Evolutionary conservation across 176 grass and related monocot species (phyloP).

Genomic region (Avena sativa): DNA sequence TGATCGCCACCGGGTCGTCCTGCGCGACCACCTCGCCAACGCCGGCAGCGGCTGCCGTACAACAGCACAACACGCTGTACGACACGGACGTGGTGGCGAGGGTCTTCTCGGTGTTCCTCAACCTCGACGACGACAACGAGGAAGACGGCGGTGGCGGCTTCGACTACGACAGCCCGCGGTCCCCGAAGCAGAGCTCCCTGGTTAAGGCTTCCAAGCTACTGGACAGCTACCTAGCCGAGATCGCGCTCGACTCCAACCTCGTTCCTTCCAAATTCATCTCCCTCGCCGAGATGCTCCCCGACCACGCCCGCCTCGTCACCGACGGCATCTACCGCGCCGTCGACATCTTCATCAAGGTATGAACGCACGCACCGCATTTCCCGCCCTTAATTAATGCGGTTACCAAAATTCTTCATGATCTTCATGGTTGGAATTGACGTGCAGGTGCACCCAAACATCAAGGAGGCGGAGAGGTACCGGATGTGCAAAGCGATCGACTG

Average conservation of each 20-base stretch:
- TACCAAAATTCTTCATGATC: neutral
- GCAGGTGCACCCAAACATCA: constrained; percentile 96
- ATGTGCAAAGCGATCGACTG: constrained; percentile 96
- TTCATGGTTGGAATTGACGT: neutral
- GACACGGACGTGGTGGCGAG: constrained; percentile 80
- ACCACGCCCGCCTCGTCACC: constrained; percentile 86
- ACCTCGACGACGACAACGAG: constrained; percentile 67
- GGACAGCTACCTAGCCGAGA: constrained; percentile 93
- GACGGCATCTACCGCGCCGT: constrained; percentile 92
- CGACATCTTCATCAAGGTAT: constrained; percentile 95
- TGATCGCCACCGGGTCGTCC: constrained; percentile 54
- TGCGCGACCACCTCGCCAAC: neutral
- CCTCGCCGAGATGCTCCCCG: constrained; percentile 81
- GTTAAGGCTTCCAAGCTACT: constrained; percentile 87
- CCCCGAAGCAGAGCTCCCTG: constrained; percentile 75
- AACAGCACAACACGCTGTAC: constrained; percentile 58
- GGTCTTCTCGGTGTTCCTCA: constrained; percentile 82
- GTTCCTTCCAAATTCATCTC: constrained; percentile 81
- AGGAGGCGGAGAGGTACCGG: constrained; percentile 88
- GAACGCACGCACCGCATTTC: neutral
- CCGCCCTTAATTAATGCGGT: neutral
- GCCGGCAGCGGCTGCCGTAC: neutral
- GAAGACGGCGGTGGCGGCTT: constrained; percentile 53
- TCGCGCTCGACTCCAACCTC: constrained; percentile 90
- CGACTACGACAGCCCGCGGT: constrained; percentile 74